Conservation (phyloP, 2,329 filamentous ascomycete species). For the Rhinocladiella mackenziei region DNA sequence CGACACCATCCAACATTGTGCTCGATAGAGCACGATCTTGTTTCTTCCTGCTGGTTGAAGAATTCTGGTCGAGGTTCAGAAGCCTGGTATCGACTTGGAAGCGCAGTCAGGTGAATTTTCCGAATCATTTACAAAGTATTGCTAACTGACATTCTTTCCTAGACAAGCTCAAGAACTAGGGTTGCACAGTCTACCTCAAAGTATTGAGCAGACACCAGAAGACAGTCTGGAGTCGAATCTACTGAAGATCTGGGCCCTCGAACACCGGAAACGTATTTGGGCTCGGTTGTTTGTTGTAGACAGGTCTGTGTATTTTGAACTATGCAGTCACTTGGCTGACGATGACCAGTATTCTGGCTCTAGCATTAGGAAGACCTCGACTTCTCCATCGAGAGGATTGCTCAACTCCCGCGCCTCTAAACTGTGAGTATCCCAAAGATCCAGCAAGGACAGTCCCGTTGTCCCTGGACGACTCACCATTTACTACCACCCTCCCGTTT, state of each 20-base stretch:
- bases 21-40: slow-evolving; percentile 11
- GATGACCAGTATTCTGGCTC: slow-evolving; percentile 1
- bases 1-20: slow-evolving; percentile 9
- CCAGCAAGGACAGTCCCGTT: slow-evolving; percentile 1
- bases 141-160: not conserved
- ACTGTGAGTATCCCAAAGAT: slow-evolving; percentile 6
- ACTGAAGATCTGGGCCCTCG: slow-evolving; percentile 2
- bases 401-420: slow-evolving; percentile 5
- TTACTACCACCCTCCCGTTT: slow-evolving; percentile 2
- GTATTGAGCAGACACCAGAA: not conserved
- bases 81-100: slow-evolving; percentile 9
- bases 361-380: slow-evolving; percentile 7
- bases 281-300: slow-evolving; percentile 9
- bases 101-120: slow-evolving; percentile 8
- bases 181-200: slow-evolving; percentile 8
- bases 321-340: not conserved
- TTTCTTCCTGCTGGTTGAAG: slow-evolving; percentile 9
- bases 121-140: not conserved
- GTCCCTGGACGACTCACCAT: not conserved
- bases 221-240: not conserved
- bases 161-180: slow-evolving; percentile 16
- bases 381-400: slow-evolving; percentile 11
- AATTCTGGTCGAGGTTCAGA: slow-evolving; percentile 10
- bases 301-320: slow-evolving; percentile 2
- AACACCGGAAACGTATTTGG: slow-evolving; percentile 8